Evolutionary conservation across 2,329 filamentous ascomycete genomes (phyloP).

Genomic region (Aureobasidium leucospermi): DNA sequence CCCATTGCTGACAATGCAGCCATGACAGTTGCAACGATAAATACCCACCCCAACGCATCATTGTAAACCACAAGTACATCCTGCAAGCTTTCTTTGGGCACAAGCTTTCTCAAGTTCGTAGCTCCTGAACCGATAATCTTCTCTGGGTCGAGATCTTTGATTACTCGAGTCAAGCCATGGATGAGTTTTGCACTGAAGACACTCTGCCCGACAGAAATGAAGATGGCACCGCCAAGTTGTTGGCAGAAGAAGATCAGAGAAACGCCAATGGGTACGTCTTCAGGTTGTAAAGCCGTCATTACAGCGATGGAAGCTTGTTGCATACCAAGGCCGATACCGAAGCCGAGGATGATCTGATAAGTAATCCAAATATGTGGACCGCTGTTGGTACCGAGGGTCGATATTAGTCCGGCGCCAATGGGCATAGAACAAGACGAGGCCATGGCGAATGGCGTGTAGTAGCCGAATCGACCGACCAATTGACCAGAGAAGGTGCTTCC

Average conservation of each 20-base stretch:
- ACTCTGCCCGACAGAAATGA: conserved; percentile 44
- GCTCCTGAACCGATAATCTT: no score
- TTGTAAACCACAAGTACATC: no score
- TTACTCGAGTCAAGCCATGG: no score
- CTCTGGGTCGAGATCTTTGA: no score
- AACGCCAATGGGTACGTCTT: conserved; percentile 41
- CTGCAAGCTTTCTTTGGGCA: no score
- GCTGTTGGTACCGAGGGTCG: conserved; percentile 35
- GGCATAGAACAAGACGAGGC: conserved; percentile 33
- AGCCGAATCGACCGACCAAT: conserved; percentile 35
- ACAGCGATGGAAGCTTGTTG: conserved; percentile 41
- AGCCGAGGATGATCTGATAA: conserved; percentile 30
- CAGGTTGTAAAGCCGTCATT: conserved; percentile 36
- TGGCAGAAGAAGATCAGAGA: conserved; percentile 43
- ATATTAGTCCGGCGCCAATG: conserved; percentile 40
- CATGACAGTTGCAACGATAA: no score
- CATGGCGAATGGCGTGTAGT: conserved; percentile 45
- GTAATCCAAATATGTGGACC: conserved; percentile 32
- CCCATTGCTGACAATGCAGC: no score
- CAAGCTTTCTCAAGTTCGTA: no score
- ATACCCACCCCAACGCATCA: no score
- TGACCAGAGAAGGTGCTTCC: conserved; percentile 34
- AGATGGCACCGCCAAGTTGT: conserved; percentile 41
- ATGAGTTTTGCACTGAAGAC: conserved; percentile 29
- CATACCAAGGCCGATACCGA: conserved; percentile 42